Base-by-base conservation (phyloP, 306 rosid species). In the Ceratonia siliqua region DNA sequence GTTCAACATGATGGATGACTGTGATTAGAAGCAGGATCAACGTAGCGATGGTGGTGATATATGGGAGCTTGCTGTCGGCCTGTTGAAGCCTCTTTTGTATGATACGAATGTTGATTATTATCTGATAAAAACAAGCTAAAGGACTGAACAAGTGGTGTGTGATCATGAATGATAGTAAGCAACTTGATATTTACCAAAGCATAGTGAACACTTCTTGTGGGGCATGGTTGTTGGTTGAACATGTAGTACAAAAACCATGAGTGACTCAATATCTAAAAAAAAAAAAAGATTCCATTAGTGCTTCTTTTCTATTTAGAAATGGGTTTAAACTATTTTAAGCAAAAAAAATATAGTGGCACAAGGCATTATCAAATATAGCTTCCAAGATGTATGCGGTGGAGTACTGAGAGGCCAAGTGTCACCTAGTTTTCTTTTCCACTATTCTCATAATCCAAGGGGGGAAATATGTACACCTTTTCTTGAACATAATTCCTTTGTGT, bases 21-120 rank as follows among this genome's bases (percentile, higher is more conserved):
- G n/a, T 53, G 90, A 85, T 73, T 68, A 15, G 42, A 21, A 17
- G 28, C 4, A 20, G 30, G 57, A 22, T 5, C 46, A 55, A n/a
- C 68, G 54, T 24, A 35, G 6, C 2, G 8, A 9, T 1, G 55
- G 32, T 15, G 74, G 32, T 15, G 91, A 80, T 75, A 70, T 85
- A 20, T 85, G 89, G 97, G 89, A 87, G 38, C 54, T 84, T 25
- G 94, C 94, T 28, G 97, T 91, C 1, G 54, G 52, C 9, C 15
- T 94, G 5, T 72, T 94, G 86, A 94, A 89, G 69, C 98, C 98
- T 8, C 28, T 94, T n/a, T 41, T 94, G 22, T 84, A 85, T 35
- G 98, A 97, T 94, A 88, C 10, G 84, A 76, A 52, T 15, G n/a
- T n/a, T n/a, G n/a, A n/a, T n/a, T n/a, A n/a, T 50, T 33, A 22